Conservation (phyloP, 2,329 filamentous ascomycete species). For the Colletotrichum camelliae region DNA sequence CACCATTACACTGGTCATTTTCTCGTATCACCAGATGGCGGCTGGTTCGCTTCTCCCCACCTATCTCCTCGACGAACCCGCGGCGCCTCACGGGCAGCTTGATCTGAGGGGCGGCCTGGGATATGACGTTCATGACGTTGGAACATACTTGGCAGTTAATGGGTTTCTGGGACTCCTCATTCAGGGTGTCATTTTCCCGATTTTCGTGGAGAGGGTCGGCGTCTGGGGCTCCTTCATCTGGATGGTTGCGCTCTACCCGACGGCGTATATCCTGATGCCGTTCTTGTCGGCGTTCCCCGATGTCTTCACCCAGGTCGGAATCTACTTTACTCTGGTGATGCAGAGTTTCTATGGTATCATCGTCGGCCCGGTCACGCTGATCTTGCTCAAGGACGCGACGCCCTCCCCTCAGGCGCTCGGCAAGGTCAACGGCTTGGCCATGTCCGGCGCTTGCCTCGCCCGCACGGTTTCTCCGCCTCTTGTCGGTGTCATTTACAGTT, state of each 20-base stretch:
- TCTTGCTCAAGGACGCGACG: conserved; percentile 75
- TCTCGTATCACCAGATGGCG: conserved; percentile 53
- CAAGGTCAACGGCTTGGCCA: conserved; percentile 75
- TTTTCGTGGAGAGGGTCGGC: conserved; percentile 67
- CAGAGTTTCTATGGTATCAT: conserved; percentile 74
- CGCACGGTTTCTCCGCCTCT: conserved; percentile 74
- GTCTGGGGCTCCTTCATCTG: conserved; percentile 71
- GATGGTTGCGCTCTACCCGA: conserved; percentile 69
- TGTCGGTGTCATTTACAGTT: conserved; percentile 70
- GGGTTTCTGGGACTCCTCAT: conserved; percentile 75
- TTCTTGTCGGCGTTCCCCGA: conserved; percentile 66
- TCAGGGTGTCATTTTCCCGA: conserved; percentile 73
- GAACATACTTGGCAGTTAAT: conserved; percentile 72
- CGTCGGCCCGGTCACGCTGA: conserved; percentile 71
- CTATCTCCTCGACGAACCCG: conserved; percentile 44
- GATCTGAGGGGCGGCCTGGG: conserved; percentile 67
- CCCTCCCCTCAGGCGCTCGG: conserved; percentile 67
- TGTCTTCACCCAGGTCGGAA: conserved; percentile 59
- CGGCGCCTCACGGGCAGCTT: conserved; percentile 30
- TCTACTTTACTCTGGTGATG: conserved; percentile 69
- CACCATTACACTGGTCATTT: conserved; percentile 42
- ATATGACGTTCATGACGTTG: conserved; percentile 67
- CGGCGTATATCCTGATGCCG: conserved; percentile 72
- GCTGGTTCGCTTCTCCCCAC: conserved; percentile 47
- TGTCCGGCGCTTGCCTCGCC: conserved; percentile 73